phyloP scores from a whole-genome alignment of 331 rosid species.

The Prunus yedoensis region DNA sequence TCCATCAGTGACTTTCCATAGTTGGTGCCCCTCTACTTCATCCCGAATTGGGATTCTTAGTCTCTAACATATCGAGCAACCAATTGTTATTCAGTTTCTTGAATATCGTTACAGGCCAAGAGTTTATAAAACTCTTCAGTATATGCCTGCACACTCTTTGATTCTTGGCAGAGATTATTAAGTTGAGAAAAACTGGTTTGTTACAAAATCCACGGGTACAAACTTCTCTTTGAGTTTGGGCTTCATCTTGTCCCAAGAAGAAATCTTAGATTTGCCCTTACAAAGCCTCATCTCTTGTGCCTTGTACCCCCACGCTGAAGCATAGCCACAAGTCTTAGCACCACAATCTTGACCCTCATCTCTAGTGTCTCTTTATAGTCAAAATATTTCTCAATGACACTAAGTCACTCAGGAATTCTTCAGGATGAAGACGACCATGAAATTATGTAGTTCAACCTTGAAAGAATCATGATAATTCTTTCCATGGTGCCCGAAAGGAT shows the following conservation, averaged over 20 bases:
- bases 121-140: background rate
- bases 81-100: no score
- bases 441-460: background rate
- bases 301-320: background rate
- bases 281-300: background rate
- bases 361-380: background rate
- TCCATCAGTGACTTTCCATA: background rate
- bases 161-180: background rate
- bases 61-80: background rate
- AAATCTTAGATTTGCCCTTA: background rate
- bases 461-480: background rate
- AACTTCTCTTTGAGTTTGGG: background rate
- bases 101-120: background rate
- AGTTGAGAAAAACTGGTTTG: background rate
- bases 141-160: background rate
- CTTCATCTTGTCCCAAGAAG: slow-evolving; percentile 5
- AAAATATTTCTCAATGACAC: background rate
- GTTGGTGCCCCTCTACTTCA: background rate
- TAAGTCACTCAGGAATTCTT: background rate
- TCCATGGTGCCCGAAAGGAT: background rate
- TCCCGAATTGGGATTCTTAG: background rate
- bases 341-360: background rate
- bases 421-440: background rate
- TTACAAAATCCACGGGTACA: background rate
- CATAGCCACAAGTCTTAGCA: background rate